Base-by-base conservation (phyloP, 345 rosid species). In the Salix suchowensis region DNA sequence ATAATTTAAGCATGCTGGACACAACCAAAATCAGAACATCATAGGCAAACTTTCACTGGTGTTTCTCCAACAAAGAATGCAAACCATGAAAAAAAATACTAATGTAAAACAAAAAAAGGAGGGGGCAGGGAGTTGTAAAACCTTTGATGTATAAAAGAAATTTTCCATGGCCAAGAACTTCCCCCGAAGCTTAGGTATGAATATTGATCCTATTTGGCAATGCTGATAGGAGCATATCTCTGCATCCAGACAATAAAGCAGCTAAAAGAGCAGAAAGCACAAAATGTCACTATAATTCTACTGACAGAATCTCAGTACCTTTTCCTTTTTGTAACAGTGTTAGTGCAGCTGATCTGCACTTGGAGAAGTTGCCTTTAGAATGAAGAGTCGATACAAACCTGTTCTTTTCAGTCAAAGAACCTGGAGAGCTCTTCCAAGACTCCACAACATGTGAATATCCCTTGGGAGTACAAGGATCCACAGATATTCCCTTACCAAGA, bases 131-230 rank as follows among this genome's bases (percentile, higher is more conserved):
- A 42, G 61, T 8, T 19, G 30, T 23, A 24, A 65, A 42, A 94
- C 98, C 96, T 91, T 91, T 24, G 97, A 90, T 36, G 98, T 95
- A 78, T 95, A 70, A 87, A 88, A 90, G 82, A 95, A 91, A 77
- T 92, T 92, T 81, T 90, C 97, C 4, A 93, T 92, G 14, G 97
- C 98, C 81, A 95, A 80, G 82, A 95, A 88, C 9, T 84, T 89
- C 72, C 97, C 98, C 84, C 73, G 88, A 73, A 92, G 93, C 80
- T 88, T 85, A 69, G 98, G 97, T 61, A 87, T 88, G 85, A 89
- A 95, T 76, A 85, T 82, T 55, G 98, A 88, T 81, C 98, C 97
- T 76, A 95, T 79, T 48, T 80, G 79, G 80, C 98, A 95, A 39
- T 70, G 88, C 71, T 79, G 84, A 65, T 86, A 87, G 66, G 79